Base-by-base conservation (phyloP, 495 filamentous ascomycete species). In the Hyaloscypha variabilis region DNA sequence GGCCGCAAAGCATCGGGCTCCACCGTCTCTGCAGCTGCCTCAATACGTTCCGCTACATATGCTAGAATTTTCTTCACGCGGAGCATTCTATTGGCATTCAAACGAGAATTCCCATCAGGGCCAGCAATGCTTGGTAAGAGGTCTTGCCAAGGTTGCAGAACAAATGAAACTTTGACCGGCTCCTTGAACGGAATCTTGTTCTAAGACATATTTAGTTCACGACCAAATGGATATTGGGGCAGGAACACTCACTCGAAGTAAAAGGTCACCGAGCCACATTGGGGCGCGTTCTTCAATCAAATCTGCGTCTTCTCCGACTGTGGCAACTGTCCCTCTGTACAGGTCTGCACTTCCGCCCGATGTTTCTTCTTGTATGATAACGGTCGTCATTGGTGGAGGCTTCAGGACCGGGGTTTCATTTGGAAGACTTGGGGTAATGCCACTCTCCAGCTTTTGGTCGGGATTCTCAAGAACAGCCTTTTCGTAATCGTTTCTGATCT, bases 31-130 rank as follows among this genome's bases (percentile, higher is more conserved):
- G 80, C 77, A 21, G 77, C 72, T 1, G 88, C 83, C 73, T 97
- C 94, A 60, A 99, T 94, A 57, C 92, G 84, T 74, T 99, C 95
- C 1, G 93, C 90, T 8, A 98, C 88, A 70, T 99, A 99, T 1
- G 86, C 88, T 39, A 96, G 76, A n/a, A 99, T 92, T 81, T 98
- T 99, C 79, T 92, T 94, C 3, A 94, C 91, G 52, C 95, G 85
- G 30, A 99, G 83, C 96, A 99, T 98, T 30, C 95, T 83, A 72
- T 98, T 99, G 30, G 95, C 95, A 74, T 98, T 99, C 63, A 99
- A 83, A 30, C 95, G 87, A 57, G 92, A 90, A 68, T 92, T 95
- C 75, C 76, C 83, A 62, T 92, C 89, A 3, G 85, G 76, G 55
- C 87, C 84, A 57, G 82, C 84, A 49, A 92, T 86, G 58, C 81